Percentiles rank a stretch among this genome's conserved stretches.
Conservation (phyloP, 148 eudicot genomes). For the Cornus controversa region DNA sequence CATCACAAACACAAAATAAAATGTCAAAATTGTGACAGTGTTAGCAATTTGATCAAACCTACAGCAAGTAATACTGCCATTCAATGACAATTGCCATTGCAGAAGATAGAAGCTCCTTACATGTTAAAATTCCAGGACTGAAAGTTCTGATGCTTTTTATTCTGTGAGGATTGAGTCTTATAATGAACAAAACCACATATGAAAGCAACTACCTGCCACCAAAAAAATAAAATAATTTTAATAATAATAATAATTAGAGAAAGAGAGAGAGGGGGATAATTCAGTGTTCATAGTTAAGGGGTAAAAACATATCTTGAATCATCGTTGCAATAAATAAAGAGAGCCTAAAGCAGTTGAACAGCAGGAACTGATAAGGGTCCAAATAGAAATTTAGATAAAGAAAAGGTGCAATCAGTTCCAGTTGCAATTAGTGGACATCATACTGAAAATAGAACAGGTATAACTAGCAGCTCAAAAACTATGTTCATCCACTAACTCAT, state of each 20-base stretch:
- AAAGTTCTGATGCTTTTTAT: constrained; percentile 37
- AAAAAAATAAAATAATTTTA: neutral
- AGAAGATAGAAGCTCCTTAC: constrained; percentile 36
- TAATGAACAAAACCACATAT: constrained; percentile 73
- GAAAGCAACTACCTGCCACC: constrained; percentile 70
- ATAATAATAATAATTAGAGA: neutral
- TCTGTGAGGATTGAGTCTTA: constrained; percentile 38
- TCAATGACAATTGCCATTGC: neutral
- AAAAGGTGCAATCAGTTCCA: neutral
- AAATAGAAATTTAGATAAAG: neutral
- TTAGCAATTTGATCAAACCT: neutral
- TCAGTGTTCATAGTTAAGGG: neutral
- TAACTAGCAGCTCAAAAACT: neutral
- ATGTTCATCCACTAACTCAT: neutral
- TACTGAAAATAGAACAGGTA: neutral
- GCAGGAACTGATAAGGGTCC: neutral
- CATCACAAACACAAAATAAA: neutral
- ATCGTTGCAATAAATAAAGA: too few relatives aligned
- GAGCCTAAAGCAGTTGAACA: neutral
- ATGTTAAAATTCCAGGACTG: constrained; percentile 73
- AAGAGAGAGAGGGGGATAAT: too few relatives aligned
- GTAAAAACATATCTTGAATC: too few relatives aligned
- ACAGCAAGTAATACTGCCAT: neutral
- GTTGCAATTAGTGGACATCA: neutral
- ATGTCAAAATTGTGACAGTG: constrained; percentile 10